phyloP scores from a whole-genome alignment of 2,329 filamentous ascomycete genomes.

The Drechslerella coelobrocha region DNA sequence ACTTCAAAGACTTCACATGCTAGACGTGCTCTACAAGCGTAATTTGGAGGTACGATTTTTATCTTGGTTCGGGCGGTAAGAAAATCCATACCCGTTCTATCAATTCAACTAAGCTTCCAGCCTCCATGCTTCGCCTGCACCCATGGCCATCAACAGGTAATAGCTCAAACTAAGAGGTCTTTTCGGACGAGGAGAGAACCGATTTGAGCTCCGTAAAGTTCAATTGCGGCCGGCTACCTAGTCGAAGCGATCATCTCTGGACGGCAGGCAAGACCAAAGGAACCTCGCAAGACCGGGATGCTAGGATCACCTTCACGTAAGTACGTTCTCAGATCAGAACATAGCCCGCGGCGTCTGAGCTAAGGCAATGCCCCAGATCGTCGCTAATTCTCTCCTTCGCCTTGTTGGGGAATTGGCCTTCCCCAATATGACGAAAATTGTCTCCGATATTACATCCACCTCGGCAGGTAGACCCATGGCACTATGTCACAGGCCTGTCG shows the following conservation, averaged over 20 bases:
- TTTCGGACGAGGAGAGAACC: slow-evolving; percentile 13
- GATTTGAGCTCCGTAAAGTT: slow-evolving; percentile 13
- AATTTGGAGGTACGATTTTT: neutral
- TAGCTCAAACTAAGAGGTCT: slow-evolving; percentile 30
- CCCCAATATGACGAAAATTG: slow-evolving; percentile 29
- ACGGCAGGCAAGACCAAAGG: slow-evolving; percentile 15
- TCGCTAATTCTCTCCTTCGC: too few relatives aligned
- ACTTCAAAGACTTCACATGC: neutral
- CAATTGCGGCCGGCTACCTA: slow-evolving; percentile 4
- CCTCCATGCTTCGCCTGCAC: too few relatives aligned
- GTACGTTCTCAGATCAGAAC: too few relatives aligned
- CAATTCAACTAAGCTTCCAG: too few relatives aligned
- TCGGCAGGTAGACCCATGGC: slow-evolving; percentile 37
- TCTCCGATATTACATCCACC: slow-evolving; percentile 37
- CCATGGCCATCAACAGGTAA: neutral
- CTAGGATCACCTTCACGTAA: neutral
- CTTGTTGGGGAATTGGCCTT: too few relatives aligned
- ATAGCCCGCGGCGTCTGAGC: too few relatives aligned
- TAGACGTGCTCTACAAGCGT: neutral
- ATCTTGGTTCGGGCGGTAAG: neutral
- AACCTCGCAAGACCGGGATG: neutral
- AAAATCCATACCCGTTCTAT: neutral
- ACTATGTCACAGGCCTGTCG: slow-evolving; percentile 34
- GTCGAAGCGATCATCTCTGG: slow-evolving; percentile 17
- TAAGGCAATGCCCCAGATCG: too few relatives aligned